A percentile compares a stretch with the other conserved stretches of the same genome.
Conservation (phyloP, 2,329 filamentous ascomycete genomes). For the Fusarium oxysporum region DNA sequence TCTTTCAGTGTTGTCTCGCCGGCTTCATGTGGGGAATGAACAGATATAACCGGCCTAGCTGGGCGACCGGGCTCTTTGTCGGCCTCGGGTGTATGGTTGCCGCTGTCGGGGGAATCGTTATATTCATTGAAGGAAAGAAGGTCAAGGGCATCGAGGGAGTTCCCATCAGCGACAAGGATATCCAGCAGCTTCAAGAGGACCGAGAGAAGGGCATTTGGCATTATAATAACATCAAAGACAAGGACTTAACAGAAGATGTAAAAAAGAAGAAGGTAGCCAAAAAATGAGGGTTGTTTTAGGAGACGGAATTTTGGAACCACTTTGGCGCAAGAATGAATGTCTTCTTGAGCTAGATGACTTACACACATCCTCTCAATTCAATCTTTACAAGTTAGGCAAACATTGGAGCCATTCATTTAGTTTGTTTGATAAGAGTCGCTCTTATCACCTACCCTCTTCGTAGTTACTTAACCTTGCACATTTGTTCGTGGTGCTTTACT, state of each 20-base stretch:
- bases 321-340: neutral
- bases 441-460: neutral
- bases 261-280: constrained; percentile 42
- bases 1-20: constrained; percentile 78
- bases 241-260: constrained; percentile 36
- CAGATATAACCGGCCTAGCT: constrained; percentile 76
- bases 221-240: constrained; percentile 58
- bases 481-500: neutral
- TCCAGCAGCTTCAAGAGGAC: constrained; percentile 62
- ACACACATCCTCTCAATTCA: neutral
- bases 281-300: constrained; percentile 4
- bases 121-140: constrained; percentile 76
- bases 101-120: constrained; percentile 74
- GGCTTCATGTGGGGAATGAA: constrained; percentile 88
- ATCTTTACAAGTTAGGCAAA: neutral
- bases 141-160: constrained; percentile 80
- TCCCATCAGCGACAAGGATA: constrained; percentile 67
- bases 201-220: constrained; percentile 67
- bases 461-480: neutral
- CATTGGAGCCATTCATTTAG: neutral
- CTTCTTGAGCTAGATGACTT: neutral
- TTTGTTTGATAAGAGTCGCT: neutral
- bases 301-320: neutral
- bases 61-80: constrained; percentile 84
- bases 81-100: constrained; percentile 77